Conservation (phyloP, 225 moss, liverwort and hornwort species). For the Bryum argenteum region DNA sequence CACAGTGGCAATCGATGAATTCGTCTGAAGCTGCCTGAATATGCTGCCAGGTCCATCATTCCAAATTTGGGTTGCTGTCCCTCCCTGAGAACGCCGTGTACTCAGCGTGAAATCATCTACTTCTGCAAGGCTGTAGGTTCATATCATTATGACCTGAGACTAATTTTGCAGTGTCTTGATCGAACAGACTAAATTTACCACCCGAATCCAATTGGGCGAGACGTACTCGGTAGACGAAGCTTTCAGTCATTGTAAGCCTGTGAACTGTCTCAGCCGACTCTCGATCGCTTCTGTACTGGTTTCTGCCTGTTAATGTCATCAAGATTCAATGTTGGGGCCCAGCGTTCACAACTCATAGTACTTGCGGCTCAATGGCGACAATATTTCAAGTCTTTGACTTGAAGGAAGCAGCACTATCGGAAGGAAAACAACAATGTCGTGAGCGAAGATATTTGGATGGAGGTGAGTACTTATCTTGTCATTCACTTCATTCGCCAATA, state of each 20-base stretch:
- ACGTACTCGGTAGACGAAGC: not conserved
- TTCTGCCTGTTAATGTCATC: constrained; percentile 23
- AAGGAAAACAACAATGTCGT: constrained; percentile 24
- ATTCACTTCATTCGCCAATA: constrained; percentile 21
- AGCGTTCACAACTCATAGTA: constrained; percentile 12
- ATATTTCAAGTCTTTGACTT: constrained; percentile 50
- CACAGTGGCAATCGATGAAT: not conserved
- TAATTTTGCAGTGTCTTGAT: constrained; percentile 12
- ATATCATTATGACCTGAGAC: constrained; percentile 6
- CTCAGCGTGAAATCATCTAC: not conserved
- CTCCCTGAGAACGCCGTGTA: not conserved
- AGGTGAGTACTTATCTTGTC: constrained; percentile 20
- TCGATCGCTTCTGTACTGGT: not conserved
- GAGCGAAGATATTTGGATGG: constrained; percentile 34
- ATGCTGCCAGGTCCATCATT: not conserved
- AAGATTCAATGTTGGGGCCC: constrained; percentile 27
- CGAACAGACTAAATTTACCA: constrained; percentile 21
- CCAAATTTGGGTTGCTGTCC: constrained; percentile 9
- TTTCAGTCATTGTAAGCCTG: not conserved
- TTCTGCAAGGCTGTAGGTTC: constrained; percentile 15
- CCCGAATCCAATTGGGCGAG: constrained; percentile 9
- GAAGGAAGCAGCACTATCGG: constrained; percentile 27
- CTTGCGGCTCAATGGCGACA: constrained; percentile 36
- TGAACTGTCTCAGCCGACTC: not conserved
- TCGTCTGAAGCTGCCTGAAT: constrained; percentile 23